Base-by-base conservation (phyloP, 2,329 filamentous ascomycete genomes). In the Magnaporthales sp. region DNA sequence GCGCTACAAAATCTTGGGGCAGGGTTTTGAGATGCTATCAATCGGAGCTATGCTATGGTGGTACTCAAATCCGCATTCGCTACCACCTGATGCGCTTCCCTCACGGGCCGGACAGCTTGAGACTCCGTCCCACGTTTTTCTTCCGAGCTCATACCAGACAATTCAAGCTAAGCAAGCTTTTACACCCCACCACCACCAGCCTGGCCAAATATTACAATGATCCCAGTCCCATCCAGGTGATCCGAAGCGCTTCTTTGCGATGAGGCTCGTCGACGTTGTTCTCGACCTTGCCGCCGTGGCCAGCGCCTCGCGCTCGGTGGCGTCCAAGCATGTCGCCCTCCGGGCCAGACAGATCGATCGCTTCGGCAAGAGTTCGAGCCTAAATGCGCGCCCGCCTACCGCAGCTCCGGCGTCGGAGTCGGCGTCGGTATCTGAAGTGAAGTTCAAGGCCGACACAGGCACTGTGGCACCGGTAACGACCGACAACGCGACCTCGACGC, bases 201-300 rank as follows among this genome's bases (percentile, higher is more conserved):
- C 51, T 3, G 51, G 9, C 4, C 11, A 26, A 58, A 58, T 4
- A 24, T 11, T 3, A 58, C 54, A 24, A 58, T 56, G 24, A 61
- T 29, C 13, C 15, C 24, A 46, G 31, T 29, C 27, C 32, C 24
- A 29, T 32, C 38, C 62, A 10, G 30, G 32, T 66, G 31, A 66
- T 19, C 26, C 11, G 30, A 46, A 58, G 54, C 54, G 38, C 38
- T 9, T 58, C 24, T 26, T 58, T 58, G 29, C 32, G 13, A 88
- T 88, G 85, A 80, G 84, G 76, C 80, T 87, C 83, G 85, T 84
- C 79, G 89, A 85, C 79, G 86, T 83, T 74, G 79, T 82, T 69
- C 80, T 93, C 74, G 91, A 93, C 79, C 80, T 90, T 72, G 86
- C 88, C 71, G 86, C 88, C 68, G 81, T 93, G 70, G 82, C 90